These are phyloP conservation scores for Mycena rosella DNA, from an alignment of 768 basidiomycete species.

Conservation along the genomic window DNA sequence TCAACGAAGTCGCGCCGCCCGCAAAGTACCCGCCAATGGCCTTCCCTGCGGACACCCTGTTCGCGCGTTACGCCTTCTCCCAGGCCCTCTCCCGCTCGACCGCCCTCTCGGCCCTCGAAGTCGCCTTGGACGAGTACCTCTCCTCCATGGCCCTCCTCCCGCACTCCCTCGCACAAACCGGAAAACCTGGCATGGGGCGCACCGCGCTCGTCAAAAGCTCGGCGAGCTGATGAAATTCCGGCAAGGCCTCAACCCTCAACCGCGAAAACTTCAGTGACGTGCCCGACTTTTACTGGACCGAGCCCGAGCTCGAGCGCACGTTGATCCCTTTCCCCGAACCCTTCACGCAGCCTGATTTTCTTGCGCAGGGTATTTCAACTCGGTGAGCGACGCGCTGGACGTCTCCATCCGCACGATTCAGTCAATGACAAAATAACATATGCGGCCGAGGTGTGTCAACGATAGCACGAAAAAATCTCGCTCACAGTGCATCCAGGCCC, in stretches of 20 bases:
- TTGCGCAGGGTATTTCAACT: conserved; percentile 80
- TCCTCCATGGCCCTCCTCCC: conserved; percentile 87
- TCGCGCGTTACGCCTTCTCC: conserved; percentile 92
- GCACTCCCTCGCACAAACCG: conserved; percentile 78
- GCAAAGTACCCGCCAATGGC: conserved; percentile 63
- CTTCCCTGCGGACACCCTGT: conserved; percentile 79
- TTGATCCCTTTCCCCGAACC: background rate
- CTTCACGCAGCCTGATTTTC: background rate
- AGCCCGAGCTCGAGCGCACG: conserved; percentile 89
- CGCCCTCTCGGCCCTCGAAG: conserved; percentile 88
- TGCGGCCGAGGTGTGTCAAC: conserved; percentile 74
- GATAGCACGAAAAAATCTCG: background rate
- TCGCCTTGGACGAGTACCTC: conserved; percentile 85
- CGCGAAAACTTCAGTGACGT: conserved; percentile 90
- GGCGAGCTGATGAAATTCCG: conserved; percentile 93
- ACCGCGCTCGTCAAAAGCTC: conserved; percentile 91
- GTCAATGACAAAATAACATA: conserved; percentile 95
- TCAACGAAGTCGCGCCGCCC: conserved; percentile 65
- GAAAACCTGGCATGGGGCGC: conserved; percentile 86
- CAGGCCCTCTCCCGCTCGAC: conserved; percentile 93
- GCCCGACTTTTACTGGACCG: conserved; percentile 95
- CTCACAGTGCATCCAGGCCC: conserved; percentile 61
- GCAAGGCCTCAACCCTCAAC: conserved; percentile 91
- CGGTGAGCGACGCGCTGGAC: conserved; percentile 87
- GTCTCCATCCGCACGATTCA: conserved; percentile 84